phyloP scores from a whole-genome alignment of 2,329 filamentous ascomycete species.

The Clarireedia homoeocarpa region DNA sequence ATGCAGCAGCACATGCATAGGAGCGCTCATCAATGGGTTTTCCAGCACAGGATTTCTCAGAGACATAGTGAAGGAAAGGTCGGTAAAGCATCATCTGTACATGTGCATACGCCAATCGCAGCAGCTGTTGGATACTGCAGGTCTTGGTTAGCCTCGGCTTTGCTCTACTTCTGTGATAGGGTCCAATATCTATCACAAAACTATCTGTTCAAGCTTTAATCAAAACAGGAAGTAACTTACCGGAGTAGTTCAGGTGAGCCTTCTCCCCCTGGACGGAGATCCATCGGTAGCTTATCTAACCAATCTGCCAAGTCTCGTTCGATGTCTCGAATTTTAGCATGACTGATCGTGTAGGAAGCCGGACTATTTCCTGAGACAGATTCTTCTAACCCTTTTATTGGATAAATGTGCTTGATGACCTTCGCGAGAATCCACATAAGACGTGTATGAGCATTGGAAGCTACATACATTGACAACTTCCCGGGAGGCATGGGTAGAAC shows the following conservation, averaged over 20 bases:
- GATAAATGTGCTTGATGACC: constrained; percentile 59
- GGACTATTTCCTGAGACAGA: constrained; percentile 31
- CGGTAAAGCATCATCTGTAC: constrained; percentile 78
- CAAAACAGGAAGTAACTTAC: constrained; percentile 39
- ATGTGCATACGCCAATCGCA: constrained; percentile 74
- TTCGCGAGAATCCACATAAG: constrained; percentile 57
- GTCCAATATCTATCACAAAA: too few relatives aligned
- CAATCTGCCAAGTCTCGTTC: constrained; percentile 56
- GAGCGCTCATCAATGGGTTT: constrained; percentile 65
- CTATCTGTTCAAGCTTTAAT: too few relatives aligned
- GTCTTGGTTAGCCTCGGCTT: constrained; percentile 15
- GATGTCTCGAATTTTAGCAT: constrained; percentile 54
- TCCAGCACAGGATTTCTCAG: constrained; percentile 48
- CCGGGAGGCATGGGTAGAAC: constrained; percentile 48
- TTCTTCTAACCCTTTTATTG: constrained; percentile 48
- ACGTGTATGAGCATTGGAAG: constrained; percentile 57
- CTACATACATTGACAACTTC: constrained; percentile 49
- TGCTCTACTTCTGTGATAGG: neutral
- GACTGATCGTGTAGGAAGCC: constrained; percentile 53
- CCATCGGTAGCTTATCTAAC: constrained; percentile 61
- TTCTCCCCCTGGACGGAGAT: constrained; percentile 72
- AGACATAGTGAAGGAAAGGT: constrained; percentile 78
- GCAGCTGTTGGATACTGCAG: constrained; percentile 57
- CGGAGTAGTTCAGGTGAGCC: constrained; percentile 66
- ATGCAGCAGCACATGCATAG: constrained; percentile 63